Conservation (phyloP, 2,329 filamentous ascomycete genomes). For the Waltergamsia citrina region DNA sequence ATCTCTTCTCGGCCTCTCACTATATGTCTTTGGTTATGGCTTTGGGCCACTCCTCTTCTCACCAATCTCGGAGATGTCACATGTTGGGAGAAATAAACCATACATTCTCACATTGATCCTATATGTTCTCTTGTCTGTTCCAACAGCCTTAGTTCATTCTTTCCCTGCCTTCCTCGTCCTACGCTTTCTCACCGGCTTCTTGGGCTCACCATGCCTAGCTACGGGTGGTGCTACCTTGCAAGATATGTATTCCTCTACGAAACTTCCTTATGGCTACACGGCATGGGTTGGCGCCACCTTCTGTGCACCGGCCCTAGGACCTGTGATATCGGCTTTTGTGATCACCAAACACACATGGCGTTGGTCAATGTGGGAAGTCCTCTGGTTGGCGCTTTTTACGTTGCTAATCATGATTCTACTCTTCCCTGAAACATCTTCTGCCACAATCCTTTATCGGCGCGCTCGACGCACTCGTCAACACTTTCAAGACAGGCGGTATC, state of each 20-base stretch:
- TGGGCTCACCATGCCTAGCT: constrained; percentile 17
- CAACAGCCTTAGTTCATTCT: constrained; percentile 41
- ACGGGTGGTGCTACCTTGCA: constrained; percentile 15
- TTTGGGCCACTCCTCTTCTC: constrained; percentile 42
- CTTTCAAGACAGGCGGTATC: constrained; percentile 38
- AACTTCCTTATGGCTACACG: constrained; percentile 31
- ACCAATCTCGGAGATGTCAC: constrained; percentile 47
- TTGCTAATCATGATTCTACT: constrained; percentile 39
- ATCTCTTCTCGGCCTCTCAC: constrained; percentile 41
- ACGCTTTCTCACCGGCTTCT: constrained; percentile 41
- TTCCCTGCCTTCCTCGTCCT: constrained; percentile 42
- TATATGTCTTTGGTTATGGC: constrained; percentile 39
- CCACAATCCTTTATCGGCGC: constrained; percentile 45
- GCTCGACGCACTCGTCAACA: constrained; percentile 42
- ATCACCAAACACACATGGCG: constrained; percentile 33
- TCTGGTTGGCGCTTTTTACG: constrained; percentile 20
- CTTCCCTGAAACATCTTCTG: constrained; percentile 46
- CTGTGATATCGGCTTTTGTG: constrained; percentile 34
- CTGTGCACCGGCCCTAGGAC: constrained; percentile 27
- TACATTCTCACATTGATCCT: constrained; percentile 49
- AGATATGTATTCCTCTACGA: constrained; percentile 21
- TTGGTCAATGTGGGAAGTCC: constrained; percentile 30
- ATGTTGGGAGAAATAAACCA: constrained; percentile 45
- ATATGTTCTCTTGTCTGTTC: constrained; percentile 45
- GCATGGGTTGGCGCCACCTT: constrained; percentile 26